Evolutionary conservation across 2,329 filamentous ascomycete species (phyloP), one percentile per base, ranked within the genome.

Genomic region (Scortechinia acanthostroma): DNA sequence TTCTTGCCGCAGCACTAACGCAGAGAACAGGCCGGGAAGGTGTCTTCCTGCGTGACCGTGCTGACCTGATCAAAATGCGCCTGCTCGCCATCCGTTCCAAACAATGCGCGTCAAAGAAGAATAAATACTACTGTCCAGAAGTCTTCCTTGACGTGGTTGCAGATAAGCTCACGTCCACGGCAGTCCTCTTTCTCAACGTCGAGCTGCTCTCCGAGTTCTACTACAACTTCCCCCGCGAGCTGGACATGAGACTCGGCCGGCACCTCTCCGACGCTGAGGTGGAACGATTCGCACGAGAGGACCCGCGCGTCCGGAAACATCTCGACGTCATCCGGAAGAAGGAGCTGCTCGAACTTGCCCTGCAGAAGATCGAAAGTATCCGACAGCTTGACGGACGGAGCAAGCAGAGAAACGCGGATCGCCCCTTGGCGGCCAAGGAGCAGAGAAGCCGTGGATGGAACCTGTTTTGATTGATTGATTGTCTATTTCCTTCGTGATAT

Each of bases 141-240:
- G 80, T 98, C 15, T 98, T 98, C 70, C 80, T 98, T n/a, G 91
- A 98, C 57, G 90, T 94, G 2, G 93, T 95, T 2, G 91, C 93
- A 1, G 88, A 91, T 53, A 97, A 97, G 65, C 77, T 98, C 43
- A 94, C 91, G 2, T 86, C 89, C 2, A 98, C 93, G 0, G 91
- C 93, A 2, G 93, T 98, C 5, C 79, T 98, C 0, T 98, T 98
- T 73, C 77, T 98, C 22, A 96, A 98, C 57, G 93, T 97, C 10
- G 94, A 98, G 67, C 76, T 98, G 17, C 77, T 98, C 16, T 91
- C 88, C 2, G 95, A 98, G 58, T 98, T 97, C 62, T 96, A 95
- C 69, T 95, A 96, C 67, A 90, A 93, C 59, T 98, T 98, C 64
- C 93, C 93, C 1, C 80, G 93, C 30, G 90, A 96, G 60, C 77